Conservation (phyloP, 257 asterid species). For the Cynanchum wilfordii region DNA sequence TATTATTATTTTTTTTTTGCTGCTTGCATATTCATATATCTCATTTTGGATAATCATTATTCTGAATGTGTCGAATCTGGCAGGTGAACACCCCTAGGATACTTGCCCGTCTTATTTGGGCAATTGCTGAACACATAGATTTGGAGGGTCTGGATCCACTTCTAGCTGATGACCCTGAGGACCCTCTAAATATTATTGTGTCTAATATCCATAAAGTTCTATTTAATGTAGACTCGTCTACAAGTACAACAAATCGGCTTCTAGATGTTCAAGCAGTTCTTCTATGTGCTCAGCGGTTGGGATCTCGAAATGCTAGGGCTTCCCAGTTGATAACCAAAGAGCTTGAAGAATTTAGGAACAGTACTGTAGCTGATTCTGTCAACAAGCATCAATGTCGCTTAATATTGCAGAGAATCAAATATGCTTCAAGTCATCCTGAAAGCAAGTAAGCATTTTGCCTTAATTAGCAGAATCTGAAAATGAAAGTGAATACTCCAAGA, state of each 20-base stretch:
- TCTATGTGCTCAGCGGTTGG: slow-evolving; percentile 74
- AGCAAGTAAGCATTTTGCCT: slow-evolving; percentile 52
- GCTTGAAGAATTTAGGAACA: slow-evolving; percentile 76
- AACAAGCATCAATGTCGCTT: slow-evolving; percentile 82
- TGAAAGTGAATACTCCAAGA: neutral
- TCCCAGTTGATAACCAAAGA: slow-evolving; percentile 71
- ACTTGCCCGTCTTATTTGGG: slow-evolving; percentile 77
- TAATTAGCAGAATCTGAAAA: neutral
- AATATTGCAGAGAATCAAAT: slow-evolving; percentile 73
- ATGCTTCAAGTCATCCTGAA: slow-evolving; percentile 61
- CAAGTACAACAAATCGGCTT: slow-evolving; percentile 65
- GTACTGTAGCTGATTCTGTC: slow-evolving; percentile 78
- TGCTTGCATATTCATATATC: neutral
- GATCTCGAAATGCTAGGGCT: slow-evolving; percentile 85
- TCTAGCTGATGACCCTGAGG: slow-evolving; percentile 87
- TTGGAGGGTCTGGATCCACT: slow-evolving; percentile 87
- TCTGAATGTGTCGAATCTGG: slow-evolving; percentile 23
- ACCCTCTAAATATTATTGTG: slow-evolving; percentile 60
- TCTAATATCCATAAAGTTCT: slow-evolving; percentile 68
- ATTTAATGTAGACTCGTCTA: slow-evolving; percentile 62
- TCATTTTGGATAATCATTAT: slow-evolving; percentile 3
- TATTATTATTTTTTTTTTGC: too few species aligned
- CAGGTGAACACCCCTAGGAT: slow-evolving; percentile 86
- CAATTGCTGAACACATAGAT: slow-evolving; percentile 80
- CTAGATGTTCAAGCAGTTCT: slow-evolving; percentile 95